Base-by-base conservation (phyloP, 139 green algal species). In the Coccomyxa sp. region DNA sequence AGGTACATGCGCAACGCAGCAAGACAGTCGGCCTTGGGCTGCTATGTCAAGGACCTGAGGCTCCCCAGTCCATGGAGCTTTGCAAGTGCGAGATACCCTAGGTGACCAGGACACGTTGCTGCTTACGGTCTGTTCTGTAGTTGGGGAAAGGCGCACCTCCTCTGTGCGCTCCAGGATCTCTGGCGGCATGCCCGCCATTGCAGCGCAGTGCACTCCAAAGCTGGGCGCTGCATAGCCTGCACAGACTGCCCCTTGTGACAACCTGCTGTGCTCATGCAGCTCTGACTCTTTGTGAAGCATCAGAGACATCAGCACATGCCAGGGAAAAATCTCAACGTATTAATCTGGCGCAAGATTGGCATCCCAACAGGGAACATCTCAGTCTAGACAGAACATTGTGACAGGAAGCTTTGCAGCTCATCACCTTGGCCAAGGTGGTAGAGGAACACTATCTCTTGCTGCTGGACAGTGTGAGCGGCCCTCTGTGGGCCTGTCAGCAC, bases 161-260 rank as follows among this genome's bases (percentile, higher is more conserved):
- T 44, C 38, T 18, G 84, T 82, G 18, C 84, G 70, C 8, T 87
- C n/a, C 50, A 88, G 69, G 35, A 88, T 77, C 24, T 75, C 38
- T 4, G 14, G 29, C 7, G 31, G n/a, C 77, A 91, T 73, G 7
- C 86, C 86, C 22, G 85, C 86, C 70, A 91, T 44, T 75, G 31
- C 39, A 0, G 85, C 87, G 39, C 87, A 91, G 69, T 91, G 77
- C 55, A 94, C 72, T 5, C 92, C 92, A 85, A 93, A 97, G 78
- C 85, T 93, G 8, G 87, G 74, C 9, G 86, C 77, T 6, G 82
- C 79, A 54, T 86, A 75, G 0, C 92, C 92, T 81, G n/a, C 50
- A 39, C 76, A 80, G n/a, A 38, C 33, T 34, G 16, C 69, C 34
- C 69, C 39, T 44, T 33, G 7, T 8, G 14, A 39, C 29, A 68